Evolutionary conservation across 1,284 basidiomycete species (phyloP), one percentile per base, ranked within the genome.

Genomic region (Phylloboletellus chloephorus): DNA sequence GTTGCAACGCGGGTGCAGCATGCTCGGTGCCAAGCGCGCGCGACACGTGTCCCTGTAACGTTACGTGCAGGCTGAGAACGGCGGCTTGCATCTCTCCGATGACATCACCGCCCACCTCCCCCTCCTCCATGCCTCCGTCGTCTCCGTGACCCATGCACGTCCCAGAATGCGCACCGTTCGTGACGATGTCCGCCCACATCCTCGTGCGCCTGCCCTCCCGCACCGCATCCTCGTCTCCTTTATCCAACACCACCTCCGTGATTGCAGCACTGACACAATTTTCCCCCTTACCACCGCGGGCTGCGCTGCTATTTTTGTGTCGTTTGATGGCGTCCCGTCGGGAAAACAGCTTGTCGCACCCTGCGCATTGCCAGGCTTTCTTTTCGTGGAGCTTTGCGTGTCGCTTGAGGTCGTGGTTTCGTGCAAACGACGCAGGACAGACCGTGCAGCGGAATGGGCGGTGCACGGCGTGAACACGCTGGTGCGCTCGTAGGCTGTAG

Each of bases 401-500:
- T 12, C 84, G 74, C 61, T 83, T 84, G 29, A 87, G 68, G 56
- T 88, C 84, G 49, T 87, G 82, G 49, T 81, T 84, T 33, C 84
- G 72, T 5, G 77, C 75, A 61, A 87, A 87, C 7, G 79, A 78
- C 6, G 83, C 83, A 8, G 82, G 78, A 44, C 84, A 87, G 2
- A 61, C 56, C 2, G 57, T 60, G 53, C 83, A 87, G 11, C 72
- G 71, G 59, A 71, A 79, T 1, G 83, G 81, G 5, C 82, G 73
- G 47, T 80, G 74, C 5, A 68, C 63, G 12, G 79, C 69, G 50
- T 84, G 79, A 21, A 73, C 56, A 21, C 78, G 76, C 52, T 83
- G 75, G 57, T 88, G 84, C 1, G 74, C 70, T 10, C 83, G 79
- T 11, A 88, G 69, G 48, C 68, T 73, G 58, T 77, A 81, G 6